Evolutionary conservation across 1,284 basidiomycete species (phyloP).

Genomic region (Apiotrichum montevideense): DNA sequence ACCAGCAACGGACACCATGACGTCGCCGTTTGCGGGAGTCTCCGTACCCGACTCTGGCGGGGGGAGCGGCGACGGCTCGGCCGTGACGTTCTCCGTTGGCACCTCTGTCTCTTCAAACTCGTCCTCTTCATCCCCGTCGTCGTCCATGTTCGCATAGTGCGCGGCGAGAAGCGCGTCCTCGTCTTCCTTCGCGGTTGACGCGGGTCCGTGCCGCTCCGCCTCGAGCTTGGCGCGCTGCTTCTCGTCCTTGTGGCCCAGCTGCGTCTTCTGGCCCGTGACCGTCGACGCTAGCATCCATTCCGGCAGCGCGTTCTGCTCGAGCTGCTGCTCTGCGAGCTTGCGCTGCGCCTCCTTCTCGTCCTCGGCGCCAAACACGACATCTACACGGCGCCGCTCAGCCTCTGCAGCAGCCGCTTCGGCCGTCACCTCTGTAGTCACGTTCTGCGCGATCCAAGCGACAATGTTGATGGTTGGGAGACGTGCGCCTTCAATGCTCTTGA

Average conservation of each 20-base stretch:
- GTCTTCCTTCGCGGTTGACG: slow-evolving; percentile 11
- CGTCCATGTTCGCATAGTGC: slow-evolving; percentile 31
- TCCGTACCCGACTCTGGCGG: not conserved
- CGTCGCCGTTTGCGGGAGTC: not conserved
- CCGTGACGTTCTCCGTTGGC: not conserved
- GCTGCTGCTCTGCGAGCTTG: slow-evolving; percentile 64
- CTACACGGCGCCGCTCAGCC: slow-evolving; percentile 55
- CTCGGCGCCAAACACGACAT: slow-evolving; percentile 70
- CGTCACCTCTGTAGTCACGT: slow-evolving; percentile 50
- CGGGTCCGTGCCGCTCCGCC: slow-evolving; percentile 4
- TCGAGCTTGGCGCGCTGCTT: slow-evolving; percentile 9
- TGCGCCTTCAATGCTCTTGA: slow-evolving; percentile 77
- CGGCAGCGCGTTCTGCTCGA: slow-evolving; percentile 86
- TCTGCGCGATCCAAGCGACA: slow-evolving; percentile 39
- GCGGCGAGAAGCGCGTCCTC: slow-evolving; percentile 29
- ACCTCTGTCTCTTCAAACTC: slow-evolving; percentile 14
- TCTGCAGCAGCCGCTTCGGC: slow-evolving; percentile 58
- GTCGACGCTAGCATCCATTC: slow-evolving; percentile 93
- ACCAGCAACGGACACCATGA: slow-evolving; percentile 33
- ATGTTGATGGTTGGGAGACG: slow-evolving; percentile 40
- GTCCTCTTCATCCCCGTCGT: slow-evolving; percentile 20
- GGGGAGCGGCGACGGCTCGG: not conserved
- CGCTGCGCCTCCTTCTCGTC: slow-evolving; percentile 73
- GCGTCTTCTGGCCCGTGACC: slow-evolving; percentile 82
- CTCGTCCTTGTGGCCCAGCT: slow-evolving; percentile 55